These are phyloP conservation scores for Scytalidium lignicola DNA, from an alignment of 2,329 filamentous ascomycete species.

Conservation along the genomic window DNA sequence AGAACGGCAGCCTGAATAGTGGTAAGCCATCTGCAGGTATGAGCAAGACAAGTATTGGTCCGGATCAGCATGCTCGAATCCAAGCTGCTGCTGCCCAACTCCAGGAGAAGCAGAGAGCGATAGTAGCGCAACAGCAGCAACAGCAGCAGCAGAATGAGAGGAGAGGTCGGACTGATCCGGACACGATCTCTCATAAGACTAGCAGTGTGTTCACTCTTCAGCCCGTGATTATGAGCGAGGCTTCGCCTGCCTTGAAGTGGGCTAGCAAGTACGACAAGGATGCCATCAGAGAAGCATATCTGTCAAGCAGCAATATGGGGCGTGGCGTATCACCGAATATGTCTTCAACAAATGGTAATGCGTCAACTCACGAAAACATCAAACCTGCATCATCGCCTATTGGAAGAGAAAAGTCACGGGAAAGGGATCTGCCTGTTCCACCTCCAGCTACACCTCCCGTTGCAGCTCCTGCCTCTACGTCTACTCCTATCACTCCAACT, in stretches of 20 bases:
- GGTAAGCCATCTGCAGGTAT: conserved; percentile 34
- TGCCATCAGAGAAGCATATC: conserved; percentile 77
- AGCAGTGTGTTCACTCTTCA: conserved; percentile 87
- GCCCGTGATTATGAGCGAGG: conserved; percentile 76
- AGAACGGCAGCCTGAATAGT: conserved; percentile 34
- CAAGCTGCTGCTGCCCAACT: conserved; percentile 85
- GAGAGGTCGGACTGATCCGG: conserved; percentile 51
- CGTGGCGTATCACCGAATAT: conserved; percentile 52
- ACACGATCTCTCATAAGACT: conserved; percentile 64
- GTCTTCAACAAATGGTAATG: conserved; percentile 34
- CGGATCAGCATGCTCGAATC: conserved; percentile 89
- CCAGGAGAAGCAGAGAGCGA: conserved; percentile 69
- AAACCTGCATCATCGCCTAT: conserved; percentile 11
- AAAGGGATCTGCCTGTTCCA: conserved; percentile 16
- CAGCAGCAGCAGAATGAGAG: conserved; percentile 37
- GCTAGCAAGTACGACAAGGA: conserved; percentile 92
- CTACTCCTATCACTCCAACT: conserved; percentile 19
- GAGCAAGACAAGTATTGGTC: conserved; percentile 81
- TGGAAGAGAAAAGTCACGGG: conserved; percentile 8
- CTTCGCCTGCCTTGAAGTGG: conserved; percentile 94
- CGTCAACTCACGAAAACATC: conserved; percentile 19
- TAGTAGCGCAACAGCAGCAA: conserved; percentile 47
- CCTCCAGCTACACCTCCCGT: conserved; percentile 12
- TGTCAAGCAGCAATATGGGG: conserved; percentile 68
- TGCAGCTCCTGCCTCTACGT: conserved; percentile 1